Base-by-base conservation (phyloP, 352 stramenopile genomes). In the Plasmopara viticola region DNA sequence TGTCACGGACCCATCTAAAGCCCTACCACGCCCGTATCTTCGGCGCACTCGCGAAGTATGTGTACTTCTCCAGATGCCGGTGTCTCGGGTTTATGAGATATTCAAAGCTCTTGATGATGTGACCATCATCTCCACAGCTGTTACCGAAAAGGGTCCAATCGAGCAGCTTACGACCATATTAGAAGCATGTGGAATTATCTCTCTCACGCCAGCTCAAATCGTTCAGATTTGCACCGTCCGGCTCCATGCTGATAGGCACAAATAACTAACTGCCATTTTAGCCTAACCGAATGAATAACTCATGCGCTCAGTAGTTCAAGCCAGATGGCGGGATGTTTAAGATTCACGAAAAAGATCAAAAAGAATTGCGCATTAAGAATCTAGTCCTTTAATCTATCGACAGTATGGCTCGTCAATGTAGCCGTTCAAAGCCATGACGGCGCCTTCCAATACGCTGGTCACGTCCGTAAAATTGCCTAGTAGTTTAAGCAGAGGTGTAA, bases 131-230 rank as follows among this genome's bases (percentile, higher is more conserved):
- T 44, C 41, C 9, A 15, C 37, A 39, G 28, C 8, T 34, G 53
- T 49, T 9, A 40, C 6, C 3, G 20, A 25, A 41, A 34, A 50
- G 17, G 50, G 42, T 38, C 45, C 29, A 8, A 63, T 81, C 37
- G 77, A 86, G 51, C 79, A 87, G 52, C 55, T 87, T 57, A 79
- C 70, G 40, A 87, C 72, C 14, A 86, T 90, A 43, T 66, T 90
- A 6, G 79, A 90, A 41, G 74, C 75, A 7, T 84, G 79, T 39
- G 63, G 63, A 29, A 69, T 87, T 34, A 66, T 72, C 39, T 66
- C 64, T 20, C 56, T 90, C 20, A 70, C 62, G 0, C 74, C 72
- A 5, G 51, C 64, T 8, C 62, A 85, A 65, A 72, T 87, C 25
- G 38, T 64, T 29, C 41, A 41, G 48, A 72, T 72, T 58, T 68